Conservation (phyloP, 805 yeast genomes). For the Sugiyamaella boreocaroliniensis region DNA sequence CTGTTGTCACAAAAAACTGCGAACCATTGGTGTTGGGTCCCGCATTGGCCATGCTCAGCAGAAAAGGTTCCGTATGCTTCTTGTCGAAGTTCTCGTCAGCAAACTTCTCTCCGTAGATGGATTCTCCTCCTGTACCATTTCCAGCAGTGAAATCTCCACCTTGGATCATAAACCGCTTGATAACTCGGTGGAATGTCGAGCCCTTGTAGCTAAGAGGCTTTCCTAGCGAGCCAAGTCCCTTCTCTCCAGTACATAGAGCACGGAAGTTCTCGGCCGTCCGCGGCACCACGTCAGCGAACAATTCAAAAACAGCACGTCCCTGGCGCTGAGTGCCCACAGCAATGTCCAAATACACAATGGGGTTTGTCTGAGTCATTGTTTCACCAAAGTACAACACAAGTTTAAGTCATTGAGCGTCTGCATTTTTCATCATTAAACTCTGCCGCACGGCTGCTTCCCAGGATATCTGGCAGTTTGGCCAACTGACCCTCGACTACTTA, state of each 20-base stretch:
- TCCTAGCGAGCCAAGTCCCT: slow-evolving; percentile 57
- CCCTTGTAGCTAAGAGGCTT: slow-evolving; percentile 69
- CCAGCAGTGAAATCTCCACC: slow-evolving; percentile 86
- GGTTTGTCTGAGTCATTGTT: neutral
- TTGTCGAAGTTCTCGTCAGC: slow-evolving; percentile 83
- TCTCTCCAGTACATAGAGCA: slow-evolving; percentile 84
- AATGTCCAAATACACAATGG: slow-evolving; percentile 3
- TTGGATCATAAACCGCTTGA: slow-evolving; percentile 84
- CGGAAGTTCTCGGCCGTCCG: slow-evolving; percentile 86
- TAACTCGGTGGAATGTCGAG: slow-evolving; percentile 85
- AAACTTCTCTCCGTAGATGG: slow-evolving; percentile 76
- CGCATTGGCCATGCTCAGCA: slow-evolving; percentile 94
- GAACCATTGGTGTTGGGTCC: slow-evolving; percentile 96
- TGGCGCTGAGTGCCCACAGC: neutral
- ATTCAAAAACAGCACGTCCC: neutral
- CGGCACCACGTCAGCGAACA: slow-evolving; percentile 49
- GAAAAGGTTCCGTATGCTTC: slow-evolving; percentile 76
- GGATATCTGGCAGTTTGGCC: neutral
- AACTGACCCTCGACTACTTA: neutral
- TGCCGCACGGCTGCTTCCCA: neutral
- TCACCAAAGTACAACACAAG: neutral
- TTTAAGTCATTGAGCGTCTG: no score
- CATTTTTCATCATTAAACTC: no score
- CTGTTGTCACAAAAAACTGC: slow-evolving; percentile 91
- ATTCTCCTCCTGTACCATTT: slow-evolving; percentile 75